These are phyloP conservation scores for Ceratocystis eucalypticola DNA, from an alignment of 2,329 filamentous ascomycete species.

Conservation along the genomic window DNA sequence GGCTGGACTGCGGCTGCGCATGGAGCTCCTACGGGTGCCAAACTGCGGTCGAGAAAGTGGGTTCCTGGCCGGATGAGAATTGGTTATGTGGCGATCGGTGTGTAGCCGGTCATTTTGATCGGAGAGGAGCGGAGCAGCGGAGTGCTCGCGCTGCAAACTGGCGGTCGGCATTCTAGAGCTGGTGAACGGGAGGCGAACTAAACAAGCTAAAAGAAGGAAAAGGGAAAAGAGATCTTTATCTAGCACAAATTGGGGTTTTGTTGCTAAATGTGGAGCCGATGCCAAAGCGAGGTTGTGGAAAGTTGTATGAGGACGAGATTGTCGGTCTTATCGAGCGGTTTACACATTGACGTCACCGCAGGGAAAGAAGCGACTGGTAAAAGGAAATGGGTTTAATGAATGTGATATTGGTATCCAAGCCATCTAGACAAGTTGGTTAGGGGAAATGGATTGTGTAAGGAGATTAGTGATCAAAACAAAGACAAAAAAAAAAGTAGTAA, in stretches of 20 bases:
- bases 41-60: neutral
- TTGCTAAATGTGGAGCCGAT: neutral
- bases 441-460: neutral
- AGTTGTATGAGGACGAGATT: neutral
- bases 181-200: neutral
- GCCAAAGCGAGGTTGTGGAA: neutral
- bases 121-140: conserved; percentile 15
- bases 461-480: neutral
- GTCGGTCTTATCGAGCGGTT: neutral
- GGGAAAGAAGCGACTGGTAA: neutral
- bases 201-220: neutral
- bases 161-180: conserved; percentile 4
- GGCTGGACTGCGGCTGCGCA: conserved; percentile 62
- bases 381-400: neutral
- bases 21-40: conserved; percentile 37
- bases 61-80: neutral
- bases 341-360: conserved; percentile 6
- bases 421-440: neutral
- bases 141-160: conserved; percentile 9
- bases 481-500: neutral
- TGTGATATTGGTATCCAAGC: conserved; percentile 1
- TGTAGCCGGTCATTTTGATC: neutral
- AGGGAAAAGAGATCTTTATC: neutral
- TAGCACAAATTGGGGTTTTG: neutral
- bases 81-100: neutral